Evolutionary conservation across 495 filamentous ascomycete species (phyloP), one percentile per base, ranked within the genome.

Genomic region (Penicillium riverlandense): DNA sequence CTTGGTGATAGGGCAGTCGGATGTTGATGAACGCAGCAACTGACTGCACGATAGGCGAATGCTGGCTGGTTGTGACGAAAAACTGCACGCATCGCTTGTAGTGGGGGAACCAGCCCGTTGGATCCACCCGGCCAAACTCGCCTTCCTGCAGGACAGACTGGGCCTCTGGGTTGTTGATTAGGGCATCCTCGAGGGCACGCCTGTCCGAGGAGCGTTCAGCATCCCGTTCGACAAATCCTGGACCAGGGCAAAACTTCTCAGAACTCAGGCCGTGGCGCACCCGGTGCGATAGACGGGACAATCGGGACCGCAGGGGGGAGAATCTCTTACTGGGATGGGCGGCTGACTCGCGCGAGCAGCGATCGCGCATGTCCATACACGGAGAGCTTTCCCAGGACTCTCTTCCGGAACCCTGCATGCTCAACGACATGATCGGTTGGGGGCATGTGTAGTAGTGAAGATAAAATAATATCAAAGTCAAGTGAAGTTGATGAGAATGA

Each of bases 21-120:
- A 78, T 96, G 80, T 98, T 98, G 67, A 96, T 67, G 61, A 90
- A 91, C 6, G 91, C 90, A 6, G 90, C 86, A 34, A 97, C 71
- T 11, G 89, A 85, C 66, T 95, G 90, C n/a, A 92, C 84, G 15
- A 75, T 67, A 13, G 70, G 71, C 28, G 76, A 78, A 63, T 91
- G 82, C 61, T 98, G 92, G 8, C 86, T 85, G 50, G 84, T 77
- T 50, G 95, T 83, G 54, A 96, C 69, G 59, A 98, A 98, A 66
- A 90, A 88, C 38, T 78, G 79, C 45, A 89, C 77, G 66, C 92
- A 97, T 38, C 77, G 81, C 57, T 85, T 84, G 63, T 95, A 95
- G 37, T 84, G 78, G 15, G 89, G 86, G 55, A 94, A 84, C 92
- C 92, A 98, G 44, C 86, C 84, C 46, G 91, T 75, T 29, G 95